phyloP scores from a whole-genome alignment of 331 rosid species.

The Telfairia occidentalis region DNA sequence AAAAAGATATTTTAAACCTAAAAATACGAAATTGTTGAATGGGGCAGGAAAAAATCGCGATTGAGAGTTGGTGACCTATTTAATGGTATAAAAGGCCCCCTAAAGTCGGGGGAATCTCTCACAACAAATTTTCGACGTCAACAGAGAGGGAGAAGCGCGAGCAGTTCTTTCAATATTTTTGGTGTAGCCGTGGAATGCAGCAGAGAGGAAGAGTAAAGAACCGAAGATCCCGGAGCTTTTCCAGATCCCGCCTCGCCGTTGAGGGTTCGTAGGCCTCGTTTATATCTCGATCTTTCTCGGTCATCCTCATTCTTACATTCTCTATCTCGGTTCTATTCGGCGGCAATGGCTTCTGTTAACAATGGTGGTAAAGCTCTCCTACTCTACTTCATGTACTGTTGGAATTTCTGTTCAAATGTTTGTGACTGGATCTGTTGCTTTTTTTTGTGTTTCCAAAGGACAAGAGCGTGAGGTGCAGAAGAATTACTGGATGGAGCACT shows the following conservation, averaged over 20 bases:
- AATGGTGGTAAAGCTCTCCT: neutral
- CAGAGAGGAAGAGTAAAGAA: conserved; percentile 36
- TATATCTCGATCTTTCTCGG: neutral
- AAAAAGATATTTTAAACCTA: no score
- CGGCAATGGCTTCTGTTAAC: conserved; percentile 14
- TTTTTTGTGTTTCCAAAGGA: conserved; percentile 11
- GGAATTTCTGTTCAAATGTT: neutral
- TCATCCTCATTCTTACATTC: neutral
- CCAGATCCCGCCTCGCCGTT: conserved; percentile 46
- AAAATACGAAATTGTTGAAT: neutral
- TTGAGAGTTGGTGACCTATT: neutral
- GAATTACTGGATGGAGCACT: conserved; percentile 70
- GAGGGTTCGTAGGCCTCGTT: conserved; percentile 29
- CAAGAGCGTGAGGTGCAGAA: conserved; percentile 71
- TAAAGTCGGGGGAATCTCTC: neutral
- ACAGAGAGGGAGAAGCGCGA: neutral
- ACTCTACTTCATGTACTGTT: neutral
- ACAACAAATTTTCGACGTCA: neutral
- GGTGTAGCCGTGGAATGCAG: conserved; percentile 29
- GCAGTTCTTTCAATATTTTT: neutral
- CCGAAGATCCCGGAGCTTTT: conserved; percentile 63
- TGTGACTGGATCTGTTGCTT: neutral
- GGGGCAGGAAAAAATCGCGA: neutral
- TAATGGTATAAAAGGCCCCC: neutral
- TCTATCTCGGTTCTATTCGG: neutral